phyloP scores from a whole-genome alignment of 192 early-diverging fungal genomes.

The Ramicandelaber brevisporus region DNA sequence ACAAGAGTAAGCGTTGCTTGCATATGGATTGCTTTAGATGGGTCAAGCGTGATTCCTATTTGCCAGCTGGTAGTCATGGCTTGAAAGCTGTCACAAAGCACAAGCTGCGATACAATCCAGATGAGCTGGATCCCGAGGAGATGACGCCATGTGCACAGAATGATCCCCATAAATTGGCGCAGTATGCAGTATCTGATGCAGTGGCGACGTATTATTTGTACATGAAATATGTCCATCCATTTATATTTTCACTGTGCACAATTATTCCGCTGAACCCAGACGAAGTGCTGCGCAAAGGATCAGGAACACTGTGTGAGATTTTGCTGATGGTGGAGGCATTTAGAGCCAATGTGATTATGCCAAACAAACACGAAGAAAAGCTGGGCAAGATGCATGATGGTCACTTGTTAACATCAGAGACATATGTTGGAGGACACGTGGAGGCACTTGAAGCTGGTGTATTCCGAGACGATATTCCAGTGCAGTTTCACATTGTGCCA shows the following conservation, averaged over 20 bases:
- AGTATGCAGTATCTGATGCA: conserved; percentile 98
- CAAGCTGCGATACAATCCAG: conserved; percentile 91
- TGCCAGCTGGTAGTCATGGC: conserved; percentile 91
- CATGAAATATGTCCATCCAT: conserved; percentile 98
- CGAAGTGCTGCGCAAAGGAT: conserved; percentile 86
- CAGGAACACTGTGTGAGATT: conserved; percentile 87
- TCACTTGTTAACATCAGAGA: conserved; percentile 75
- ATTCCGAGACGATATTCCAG: conserved; percentile 77
- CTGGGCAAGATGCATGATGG: conserved; percentile 61
- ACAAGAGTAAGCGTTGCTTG: conserved; percentile 57
- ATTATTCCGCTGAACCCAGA: conserved; percentile 95
- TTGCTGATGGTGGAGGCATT: conserved; percentile 91
- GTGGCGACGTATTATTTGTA: conserved; percentile 98
- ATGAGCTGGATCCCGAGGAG: conserved; percentile 95
- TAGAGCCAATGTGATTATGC: conserved; percentile 74
- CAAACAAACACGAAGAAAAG: conserved; percentile 81
- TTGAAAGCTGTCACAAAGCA: conserved; percentile 89
- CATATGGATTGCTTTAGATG: conserved; percentile 96
- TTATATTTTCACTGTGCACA: conserved; percentile 98
- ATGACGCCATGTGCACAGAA: conserved; percentile 89
- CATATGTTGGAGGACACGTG: conserved; percentile 96
- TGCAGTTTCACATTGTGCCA: conserved; percentile 54
- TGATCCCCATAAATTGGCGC: conserved; percentile 75
- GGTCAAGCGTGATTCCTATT: conserved; percentile 95
- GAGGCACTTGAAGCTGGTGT: conserved; percentile 98